Percentiles rank a stretch among this genome's conserved stretches.
These are phyloP conservation scores for Aspergillus glaucus DNA, from an alignment of 2,329 filamentous ascomycete genomes.

Conservation along the genomic window DNA sequence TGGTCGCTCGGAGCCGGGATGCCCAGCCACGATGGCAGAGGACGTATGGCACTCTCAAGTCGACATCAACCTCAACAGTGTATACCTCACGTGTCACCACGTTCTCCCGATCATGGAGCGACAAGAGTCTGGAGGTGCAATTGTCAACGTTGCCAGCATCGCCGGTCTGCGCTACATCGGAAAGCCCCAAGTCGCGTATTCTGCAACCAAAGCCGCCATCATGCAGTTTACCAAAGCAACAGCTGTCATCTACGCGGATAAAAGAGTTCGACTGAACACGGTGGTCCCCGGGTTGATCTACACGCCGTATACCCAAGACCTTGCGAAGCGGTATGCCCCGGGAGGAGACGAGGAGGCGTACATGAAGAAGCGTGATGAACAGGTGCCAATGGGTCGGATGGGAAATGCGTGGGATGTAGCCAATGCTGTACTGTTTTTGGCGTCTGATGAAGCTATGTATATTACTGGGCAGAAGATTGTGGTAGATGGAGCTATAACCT, in stretches of 20 bases:
- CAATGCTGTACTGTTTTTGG: conserved; percentile 27
- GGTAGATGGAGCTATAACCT: conserved; percentile 31
- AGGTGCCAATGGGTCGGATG: conserved; percentile 28
- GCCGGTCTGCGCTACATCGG: conserved; percentile 49
- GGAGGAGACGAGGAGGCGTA: conserved; percentile 41
- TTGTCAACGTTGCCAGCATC: conserved; percentile 48
- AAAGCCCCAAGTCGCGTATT: conserved; percentile 51
- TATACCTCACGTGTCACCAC: conserved; percentile 48
- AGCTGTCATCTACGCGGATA: conserved; percentile 37
- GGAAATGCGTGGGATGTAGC: conserved; percentile 30
- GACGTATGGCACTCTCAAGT: conserved; percentile 49
- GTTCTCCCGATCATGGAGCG: conserved; percentile 20
- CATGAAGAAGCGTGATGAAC: conserved; percentile 16
- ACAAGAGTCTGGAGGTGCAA: conserved; percentile 26
- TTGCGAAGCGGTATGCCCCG: conserved; percentile 41
- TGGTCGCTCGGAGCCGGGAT: conserved; percentile 50
- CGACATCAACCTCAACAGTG: conserved; percentile 51
- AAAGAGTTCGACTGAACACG: conserved; percentile 43
- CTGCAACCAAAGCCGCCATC: conserved; percentile 47
- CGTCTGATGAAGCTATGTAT: conserved; percentile 22
- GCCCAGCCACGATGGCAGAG: conserved; percentile 45
- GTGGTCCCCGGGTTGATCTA: conserved; percentile 54
- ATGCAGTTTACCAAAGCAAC: conserved; percentile 48
- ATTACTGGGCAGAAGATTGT: conserved; percentile 32
- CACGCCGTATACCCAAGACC: conserved; percentile 45